Percentiles rank a stretch among this genome's conserved stretches.
Conservation (phyloP, 225 moss, liverwort and hornwort species). For the Marchantia polymorpha region DNA sequence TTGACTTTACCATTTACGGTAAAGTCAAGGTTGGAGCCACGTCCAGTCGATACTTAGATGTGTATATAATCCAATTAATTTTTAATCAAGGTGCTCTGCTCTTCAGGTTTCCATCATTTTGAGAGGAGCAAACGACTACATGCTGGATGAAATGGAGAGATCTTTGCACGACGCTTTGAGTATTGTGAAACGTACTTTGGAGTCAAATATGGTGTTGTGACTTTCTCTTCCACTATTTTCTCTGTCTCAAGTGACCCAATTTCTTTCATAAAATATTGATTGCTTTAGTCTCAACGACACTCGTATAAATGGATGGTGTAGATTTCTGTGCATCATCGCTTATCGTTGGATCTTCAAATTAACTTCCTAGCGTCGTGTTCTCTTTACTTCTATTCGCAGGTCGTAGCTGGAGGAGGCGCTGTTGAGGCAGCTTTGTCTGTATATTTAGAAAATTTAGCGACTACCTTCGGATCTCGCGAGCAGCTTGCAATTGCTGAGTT, state of each 20-base stretch:
- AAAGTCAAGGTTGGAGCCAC: too few species aligned
- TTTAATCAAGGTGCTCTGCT: background rate
- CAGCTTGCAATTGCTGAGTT: constrained; percentile 86
- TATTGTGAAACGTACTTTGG: constrained; percentile 80
- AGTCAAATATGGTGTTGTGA: constrained; percentile 59
- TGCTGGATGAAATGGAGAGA: constrained; percentile 92
- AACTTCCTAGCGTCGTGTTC: background rate
- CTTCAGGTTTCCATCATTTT: constrained; percentile 71
- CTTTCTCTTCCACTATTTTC: background rate
- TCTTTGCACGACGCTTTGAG: constrained; percentile 79
- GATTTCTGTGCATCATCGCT: background rate
- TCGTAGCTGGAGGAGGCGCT: constrained; percentile 81
- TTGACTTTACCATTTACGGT: too few species aligned
- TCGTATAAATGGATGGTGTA: background rate
- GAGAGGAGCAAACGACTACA: constrained; percentile 78
- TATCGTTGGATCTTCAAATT: background rate
- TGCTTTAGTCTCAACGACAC: background rate
- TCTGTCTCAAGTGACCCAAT: background rate
- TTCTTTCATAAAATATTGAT: background rate
- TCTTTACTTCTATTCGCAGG: constrained; percentile 32
- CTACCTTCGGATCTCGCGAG: constrained; percentile 75
- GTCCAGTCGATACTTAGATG: too few species aligned
- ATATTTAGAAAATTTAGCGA: constrained; percentile 73
- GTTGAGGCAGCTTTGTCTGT: constrained; percentile 77
- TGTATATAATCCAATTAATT: background rate